Conservation (phyloP, 108 stramenopile species). For the Skeletonema potamos region DNA sequence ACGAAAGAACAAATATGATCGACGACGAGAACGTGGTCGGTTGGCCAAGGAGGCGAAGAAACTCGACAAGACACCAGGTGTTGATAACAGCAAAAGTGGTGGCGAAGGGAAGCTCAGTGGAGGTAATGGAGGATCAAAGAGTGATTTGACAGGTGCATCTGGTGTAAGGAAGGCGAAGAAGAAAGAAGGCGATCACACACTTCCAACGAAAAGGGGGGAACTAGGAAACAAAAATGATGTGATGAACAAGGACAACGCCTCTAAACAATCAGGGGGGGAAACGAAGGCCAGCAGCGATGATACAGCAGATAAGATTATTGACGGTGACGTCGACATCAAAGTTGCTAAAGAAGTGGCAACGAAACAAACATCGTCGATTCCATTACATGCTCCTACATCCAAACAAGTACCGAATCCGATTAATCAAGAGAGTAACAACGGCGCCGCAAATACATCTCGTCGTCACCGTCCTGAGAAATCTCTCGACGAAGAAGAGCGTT, state of each 20-base stretch:
- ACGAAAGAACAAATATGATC: conserved; percentile 76
- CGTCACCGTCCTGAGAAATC: conserved; percentile 1
- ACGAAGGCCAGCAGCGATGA: neutral
- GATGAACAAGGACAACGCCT: neutral
- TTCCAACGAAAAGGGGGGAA: conserved; percentile 1
- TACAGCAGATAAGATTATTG: neutral
- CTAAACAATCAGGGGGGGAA: neutral
- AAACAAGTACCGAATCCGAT: too few species aligned
- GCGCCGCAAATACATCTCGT: neutral
- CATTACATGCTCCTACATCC: neutral
- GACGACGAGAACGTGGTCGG: conserved; percentile 50
- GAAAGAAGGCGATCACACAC: neutral
- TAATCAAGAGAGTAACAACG: neutral
- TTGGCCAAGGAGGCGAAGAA: conserved; percentile 23
- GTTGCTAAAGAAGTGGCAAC: neutral
- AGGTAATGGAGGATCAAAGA: neutral
- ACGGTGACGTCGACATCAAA: neutral
- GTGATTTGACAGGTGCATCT: conserved; percentile 10
- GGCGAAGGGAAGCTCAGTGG: neutral
- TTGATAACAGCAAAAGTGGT: neutral
- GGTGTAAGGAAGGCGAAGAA: neutral
- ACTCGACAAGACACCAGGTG: neutral
- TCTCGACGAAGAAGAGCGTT: conserved; percentile 54
- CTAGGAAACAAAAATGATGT: neutral
- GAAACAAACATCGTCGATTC: neutral